These are phyloP conservation scores for Lenwebbia sp. DNA, from an alignment of 345 rosid species.

Conservation along the genomic window DNA sequence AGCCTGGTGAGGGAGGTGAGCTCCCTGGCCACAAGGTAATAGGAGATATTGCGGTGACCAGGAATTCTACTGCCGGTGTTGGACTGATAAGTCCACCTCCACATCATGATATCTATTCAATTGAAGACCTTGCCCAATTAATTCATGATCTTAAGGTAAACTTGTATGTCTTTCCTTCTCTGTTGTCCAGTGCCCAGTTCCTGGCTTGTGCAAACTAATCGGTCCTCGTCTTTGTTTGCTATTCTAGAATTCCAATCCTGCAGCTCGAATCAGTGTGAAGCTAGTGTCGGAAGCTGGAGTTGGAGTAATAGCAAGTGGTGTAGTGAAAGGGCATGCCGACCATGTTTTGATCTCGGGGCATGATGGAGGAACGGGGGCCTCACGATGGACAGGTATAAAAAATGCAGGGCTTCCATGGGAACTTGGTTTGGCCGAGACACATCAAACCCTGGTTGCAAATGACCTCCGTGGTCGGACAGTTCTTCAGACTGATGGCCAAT, in stretches of 20 bases:
- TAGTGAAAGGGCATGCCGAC: conserved; percentile 99
- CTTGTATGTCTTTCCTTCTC: neutral
- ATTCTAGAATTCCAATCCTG: conserved; percentile 82
- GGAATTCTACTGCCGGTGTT: conserved; percentile 97
- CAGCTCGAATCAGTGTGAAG: conserved; percentile 89
- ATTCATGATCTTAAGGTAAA: conserved; percentile 97
- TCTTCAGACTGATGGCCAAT: conserved; percentile 98
- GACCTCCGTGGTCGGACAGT: conserved; percentile 98
- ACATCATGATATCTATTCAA: conserved; percentile 97
- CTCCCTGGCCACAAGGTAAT: conserved; percentile 99
- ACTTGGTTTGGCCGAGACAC: conserved; percentile 97
- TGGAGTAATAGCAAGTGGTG: conserved; percentile 99
- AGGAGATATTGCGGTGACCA: conserved; percentile 94
- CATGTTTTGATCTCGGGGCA: conserved; percentile 97
- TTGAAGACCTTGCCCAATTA: conserved; percentile 97
- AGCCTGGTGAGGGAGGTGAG: conserved; percentile 99
- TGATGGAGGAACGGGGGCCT: conserved; percentile 99
- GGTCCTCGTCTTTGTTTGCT: neutral
- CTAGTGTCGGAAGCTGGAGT: conserved; percentile 98
- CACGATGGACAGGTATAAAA: conserved; percentile 99
- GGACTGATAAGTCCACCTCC: conserved; percentile 99
- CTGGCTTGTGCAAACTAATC: neutral
- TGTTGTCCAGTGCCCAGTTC: neutral
- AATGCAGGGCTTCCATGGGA: conserved; percentile 99
- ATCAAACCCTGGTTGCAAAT: conserved; percentile 97